These are phyloP conservation scores for Hippophae rhamnoides DNA, from an alignment of 306 rosid species.

Conservation along the genomic window DNA sequence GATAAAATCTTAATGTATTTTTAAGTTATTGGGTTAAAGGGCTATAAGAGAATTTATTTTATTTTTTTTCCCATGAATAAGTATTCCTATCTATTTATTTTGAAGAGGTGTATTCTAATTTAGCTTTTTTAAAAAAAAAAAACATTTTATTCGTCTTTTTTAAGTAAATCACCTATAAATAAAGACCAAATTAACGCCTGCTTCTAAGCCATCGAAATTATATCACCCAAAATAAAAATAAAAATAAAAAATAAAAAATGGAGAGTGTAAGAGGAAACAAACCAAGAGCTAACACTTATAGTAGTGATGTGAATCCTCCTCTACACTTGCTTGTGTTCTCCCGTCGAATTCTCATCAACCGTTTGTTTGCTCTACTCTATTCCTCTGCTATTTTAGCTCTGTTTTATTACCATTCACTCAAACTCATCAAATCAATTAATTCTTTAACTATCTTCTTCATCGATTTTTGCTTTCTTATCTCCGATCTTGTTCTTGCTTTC, in stretches of 20 bases:
- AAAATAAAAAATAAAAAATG: background rate
- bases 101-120: no score
- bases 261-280: background rate
- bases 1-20: no score
- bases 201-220: no score
- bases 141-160: no score
- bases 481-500: slow-evolving; percentile 28
- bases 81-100: no score
- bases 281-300: background rate
- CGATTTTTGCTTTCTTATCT: slow-evolving; percentile 22
- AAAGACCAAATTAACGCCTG: no score
- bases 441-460: slow-evolving; percentile 12
- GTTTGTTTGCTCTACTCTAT: slow-evolving; percentile 23
- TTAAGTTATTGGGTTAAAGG: no score
- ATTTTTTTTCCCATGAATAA: no score
- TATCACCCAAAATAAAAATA: background rate
- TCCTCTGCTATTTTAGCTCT: slow-evolving; percentile 18
- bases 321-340: slow-evolving; percentile 18
- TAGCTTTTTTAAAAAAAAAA: no score
- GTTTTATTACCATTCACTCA: slow-evolving; percentile 19
- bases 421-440: slow-evolving; percentile 17
- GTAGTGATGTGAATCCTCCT: background rate
- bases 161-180: no score
- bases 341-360: slow-evolving; percentile 12
- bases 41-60: no score